Evolutionary conservation across 2,329 filamentous ascomycete species (phyloP).

Genomic region (Fusarium palustre): DNA sequence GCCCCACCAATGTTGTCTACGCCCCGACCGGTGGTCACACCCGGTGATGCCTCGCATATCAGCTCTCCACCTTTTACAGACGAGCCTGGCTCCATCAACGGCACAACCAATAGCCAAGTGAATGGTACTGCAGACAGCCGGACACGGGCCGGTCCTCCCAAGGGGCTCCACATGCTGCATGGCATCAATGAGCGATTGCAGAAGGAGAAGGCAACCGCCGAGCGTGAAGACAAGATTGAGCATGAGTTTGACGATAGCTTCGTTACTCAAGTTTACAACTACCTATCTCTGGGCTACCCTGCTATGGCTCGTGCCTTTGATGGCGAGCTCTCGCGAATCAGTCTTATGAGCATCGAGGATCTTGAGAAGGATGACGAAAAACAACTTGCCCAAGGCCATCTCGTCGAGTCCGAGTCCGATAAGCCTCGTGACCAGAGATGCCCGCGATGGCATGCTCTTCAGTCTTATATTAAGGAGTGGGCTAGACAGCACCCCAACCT

Average conservation of each 20-base stretch:
- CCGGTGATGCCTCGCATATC: slow-evolving; percentile 56
- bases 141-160: slow-evolving; percentile 51
- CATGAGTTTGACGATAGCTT: slow-evolving; percentile 85
- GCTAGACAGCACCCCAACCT: slow-evolving; percentile 85
- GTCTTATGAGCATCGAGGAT: slow-evolving; percentile 74
- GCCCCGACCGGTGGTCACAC: slow-evolving; percentile 57
- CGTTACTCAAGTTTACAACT: slow-evolving; percentile 97
- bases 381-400: slow-evolving; percentile 76
- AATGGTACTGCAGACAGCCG: slow-evolving; percentile 44
- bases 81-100: slow-evolving; percentile 53
- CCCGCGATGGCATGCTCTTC: slow-evolving; percentile 84
- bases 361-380: slow-evolving; percentile 77
- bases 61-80: slow-evolving; percentile 54
- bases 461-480: slow-evolving; percentile 89
- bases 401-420: slow-evolving; percentile 66
- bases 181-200: slow-evolving; percentile 64
- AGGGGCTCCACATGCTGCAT: slow-evolving; percentile 62
- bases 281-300: slow-evolving; percentile 92
- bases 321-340: slow-evolving; percentile 85
- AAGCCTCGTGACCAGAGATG: slow-evolving; percentile 64
- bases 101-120: slow-evolving; percentile 36
- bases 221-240: slow-evolving; percentile 65
- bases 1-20: slow-evolving; percentile 64
- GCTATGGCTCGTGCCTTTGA: slow-evolving; percentile 86
- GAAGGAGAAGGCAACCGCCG: slow-evolving; percentile 62